Base-by-base conservation (phyloP, 148 eudicot species). In the Chenopodium formosanum region DNA sequence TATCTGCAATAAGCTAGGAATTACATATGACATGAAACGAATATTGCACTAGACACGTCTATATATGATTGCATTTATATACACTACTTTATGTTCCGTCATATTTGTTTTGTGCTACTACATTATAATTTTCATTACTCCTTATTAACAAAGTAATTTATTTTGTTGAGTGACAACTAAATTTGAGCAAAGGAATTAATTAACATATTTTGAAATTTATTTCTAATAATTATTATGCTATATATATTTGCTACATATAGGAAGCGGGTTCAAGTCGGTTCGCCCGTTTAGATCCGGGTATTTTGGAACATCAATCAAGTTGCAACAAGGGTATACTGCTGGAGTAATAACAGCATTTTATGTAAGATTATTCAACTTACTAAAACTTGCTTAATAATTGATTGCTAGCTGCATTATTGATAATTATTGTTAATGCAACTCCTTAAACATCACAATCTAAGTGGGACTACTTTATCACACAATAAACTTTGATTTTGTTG, bases 211-310 rank as follows among this genome's bases (percentile, higher is more conserved):
- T 40, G 7, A 40, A 5, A 7, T 40, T 40, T 40, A 7, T 47
- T n/a, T 73, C 31, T 47, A 48, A 73, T 47, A 7, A 7, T 48
- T 10, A 8, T 22, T 73, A 25, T 23, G 44, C 44, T 40, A 40
- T 40, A 40, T 9, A 47, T 23, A 22, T 73, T 23, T 17, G 22
- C 4, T 34, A 32, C 16, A 10, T 52, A 44, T 50, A 95, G 98
- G 98, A 80, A 95, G 98, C 71, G 98, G 98, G 48, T 95, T 95
- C 90, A 95, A 95, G 88, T 95, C 98, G n/a, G 90, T 89, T 1
- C 86, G 81, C 8, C 94, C 96, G 3, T 95, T 88, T 80, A 83
- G 97, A 82, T 95, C 97, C 2, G 98, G 98, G 66, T 95, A 93
- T 64, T 95, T 95, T 60, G 97, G 98, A 25, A 83, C 96, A 67